Base-by-base conservation (phyloP, 495 filamentous ascomycete species). In the Lasiosphaeris hirsuta region DNA sequence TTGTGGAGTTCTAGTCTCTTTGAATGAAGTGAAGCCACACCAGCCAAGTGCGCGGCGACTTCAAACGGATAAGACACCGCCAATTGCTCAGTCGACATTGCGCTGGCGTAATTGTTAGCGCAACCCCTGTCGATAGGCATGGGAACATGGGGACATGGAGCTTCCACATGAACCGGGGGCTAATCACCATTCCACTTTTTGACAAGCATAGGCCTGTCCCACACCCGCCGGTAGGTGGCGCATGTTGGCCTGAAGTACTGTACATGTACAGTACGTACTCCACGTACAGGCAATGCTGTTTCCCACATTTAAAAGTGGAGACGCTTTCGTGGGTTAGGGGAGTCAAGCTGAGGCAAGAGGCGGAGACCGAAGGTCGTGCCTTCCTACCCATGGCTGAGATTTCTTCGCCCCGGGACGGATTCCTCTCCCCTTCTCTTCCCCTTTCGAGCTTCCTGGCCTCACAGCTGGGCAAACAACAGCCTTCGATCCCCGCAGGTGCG, bases 351-450 rank as follows among this genome's bases (percentile, higher is more conserved):
- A 55, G 34, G 49, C 49, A 51, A 51, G 52, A 45, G 33, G 41
- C 38, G 17, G 40, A 38, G 18, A 34, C 51, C 11, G 18, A 43
- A 42, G 51, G 52, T 45, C 52, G 51, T 43, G 51, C 39, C 38
- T 33, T 44, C 46, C 48, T 46, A 41, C 62, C 56, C 62, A 54
- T 46, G 41, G 43, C 55, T 54, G 39, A 63, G 63, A 63, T 64
- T 66, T 65, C 63, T 64, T 62, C 59, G 51, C 61, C 63, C 63
- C 64, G 61, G 61, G 58, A 57, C 65, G 51, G 59, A 66, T 63
- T 64, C 53, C 43, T 42, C 43, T 45, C 56, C 45, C 48, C 65
- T 64, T 63, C 62, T 59, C 59, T 51, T 55, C 56, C 60, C 53
- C 54, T 51, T 62, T 61, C 53, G 50, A n/a, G 53, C 58, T 61